Conservation (phyloP, 805 yeast species). For the Cyberlindnera lachancei region DNA sequence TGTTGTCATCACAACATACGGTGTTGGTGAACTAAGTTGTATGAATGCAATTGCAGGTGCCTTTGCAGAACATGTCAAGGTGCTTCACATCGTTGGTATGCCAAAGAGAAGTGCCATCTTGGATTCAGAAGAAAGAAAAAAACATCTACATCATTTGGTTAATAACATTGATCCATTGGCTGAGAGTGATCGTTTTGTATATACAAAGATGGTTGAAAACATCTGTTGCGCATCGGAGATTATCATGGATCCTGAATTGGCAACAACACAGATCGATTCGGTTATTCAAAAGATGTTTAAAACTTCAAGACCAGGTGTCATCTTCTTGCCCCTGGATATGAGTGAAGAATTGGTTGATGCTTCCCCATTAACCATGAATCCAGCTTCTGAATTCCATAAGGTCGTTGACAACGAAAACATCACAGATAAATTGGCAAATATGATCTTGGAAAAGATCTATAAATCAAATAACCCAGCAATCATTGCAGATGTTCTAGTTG, state of each 20-base stretch:
- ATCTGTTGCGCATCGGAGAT: slow-evolving; percentile 50
- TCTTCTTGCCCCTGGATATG: slow-evolving; percentile 70
- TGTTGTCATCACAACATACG: slow-evolving; percentile 60
- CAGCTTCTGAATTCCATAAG: slow-evolving; percentile 24
- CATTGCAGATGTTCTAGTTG: slow-evolving; percentile 63
- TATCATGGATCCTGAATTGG: slow-evolving; percentile 36
- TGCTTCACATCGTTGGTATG: slow-evolving; percentile 80
- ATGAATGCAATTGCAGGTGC: slow-evolving; percentile 79
- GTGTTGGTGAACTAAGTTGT: slow-evolving; percentile 87
- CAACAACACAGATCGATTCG: slow-evolving; percentile 57
- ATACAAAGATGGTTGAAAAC: slow-evolving; percentile 52
- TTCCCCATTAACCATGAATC: slow-evolving; percentile 24
- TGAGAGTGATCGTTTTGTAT: slow-evolving; percentile 59
- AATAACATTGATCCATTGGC: slow-evolving; percentile 40
- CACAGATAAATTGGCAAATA: slow-evolving; percentile 31
- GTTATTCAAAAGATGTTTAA: slow-evolving; percentile 49
- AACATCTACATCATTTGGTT: slow-evolving; percentile 53
- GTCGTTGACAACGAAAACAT: slow-evolving; percentile 16
- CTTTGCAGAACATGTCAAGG: slow-evolving; percentile 71
- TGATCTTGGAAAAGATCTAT: slow-evolving; percentile 45
- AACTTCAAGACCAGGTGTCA: slow-evolving; percentile 72
- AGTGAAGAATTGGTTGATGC: slow-evolving; percentile 37
- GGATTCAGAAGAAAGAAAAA: slow-evolving; percentile 17
- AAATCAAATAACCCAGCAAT: slow-evolving; percentile 52
- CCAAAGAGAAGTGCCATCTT: slow-evolving; percentile 26